Evolutionary conservation across 2,329 filamentous ascomycete genomes (phyloP).

Genomic region (Erysiphe pulchra): DNA sequence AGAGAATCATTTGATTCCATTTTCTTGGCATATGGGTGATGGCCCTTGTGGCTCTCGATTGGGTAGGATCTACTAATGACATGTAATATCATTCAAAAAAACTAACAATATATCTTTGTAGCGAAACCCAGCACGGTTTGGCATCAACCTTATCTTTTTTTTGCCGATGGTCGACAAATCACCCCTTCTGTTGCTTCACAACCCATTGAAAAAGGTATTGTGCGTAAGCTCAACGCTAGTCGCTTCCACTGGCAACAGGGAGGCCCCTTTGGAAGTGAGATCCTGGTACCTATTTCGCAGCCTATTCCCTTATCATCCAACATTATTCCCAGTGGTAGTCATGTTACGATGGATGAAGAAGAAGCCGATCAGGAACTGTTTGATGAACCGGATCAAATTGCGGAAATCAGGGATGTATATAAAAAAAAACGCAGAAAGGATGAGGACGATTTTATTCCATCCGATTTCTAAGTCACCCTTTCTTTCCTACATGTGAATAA

Average conservation of each 20-base stretch:
- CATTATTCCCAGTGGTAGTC: no score
- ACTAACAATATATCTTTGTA: not conserved
- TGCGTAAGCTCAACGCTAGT: slow-evolving; percentile 6
- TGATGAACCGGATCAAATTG: no score
- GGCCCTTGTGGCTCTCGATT: slow-evolving; percentile 22
- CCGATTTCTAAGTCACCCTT: no score
- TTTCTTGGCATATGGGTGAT: slow-evolving; percentile 33
- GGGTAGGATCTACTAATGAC: slow-evolving; percentile 3
- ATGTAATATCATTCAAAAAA: not conserved
- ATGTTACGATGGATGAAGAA: no score
- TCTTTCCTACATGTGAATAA: no score
- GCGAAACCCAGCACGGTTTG: slow-evolving; percentile 1
- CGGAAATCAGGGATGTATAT: no score
- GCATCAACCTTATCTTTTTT: slow-evolving; percentile 16
- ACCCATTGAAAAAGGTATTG: slow-evolving; percentile 19
- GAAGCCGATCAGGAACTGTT: no score
- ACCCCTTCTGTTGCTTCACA: slow-evolving; percentile 27
- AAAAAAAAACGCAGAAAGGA: no score
- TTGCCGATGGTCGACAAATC: slow-evolving; percentile 26
- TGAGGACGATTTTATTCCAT: no score
- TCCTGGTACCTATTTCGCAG: not conserved
- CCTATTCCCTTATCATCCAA: not conserved
- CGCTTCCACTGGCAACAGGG: slow-evolving; percentile 3
- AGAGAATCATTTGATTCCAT: slow-evolving; percentile 23
- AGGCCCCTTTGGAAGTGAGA: not conserved